These are phyloP conservation scores for Pontederia paniculata DNA, from an alignment of 176 grass and related monocot genomes.

Conservation along the genomic window DNA sequence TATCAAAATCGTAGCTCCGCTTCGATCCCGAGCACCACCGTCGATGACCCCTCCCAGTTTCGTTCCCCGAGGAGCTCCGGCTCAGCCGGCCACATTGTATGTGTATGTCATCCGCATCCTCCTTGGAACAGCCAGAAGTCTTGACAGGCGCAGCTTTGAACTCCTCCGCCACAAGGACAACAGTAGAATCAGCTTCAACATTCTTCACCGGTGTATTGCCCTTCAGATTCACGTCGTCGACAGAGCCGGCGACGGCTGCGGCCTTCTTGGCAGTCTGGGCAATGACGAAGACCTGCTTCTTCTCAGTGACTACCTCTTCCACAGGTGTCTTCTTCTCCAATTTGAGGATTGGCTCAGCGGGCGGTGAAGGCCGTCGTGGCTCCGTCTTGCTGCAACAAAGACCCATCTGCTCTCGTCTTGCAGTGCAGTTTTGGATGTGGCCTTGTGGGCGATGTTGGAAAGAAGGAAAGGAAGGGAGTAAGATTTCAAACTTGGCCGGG, in stretches of 20 bases:
- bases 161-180: constrained; percentile 12
- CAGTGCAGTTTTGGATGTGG: no score
- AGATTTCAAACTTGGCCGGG: no score
- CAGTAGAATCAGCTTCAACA: not conserved
- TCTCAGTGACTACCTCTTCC: constrained; percentile 22
- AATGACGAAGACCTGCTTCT: constrained; percentile 63
- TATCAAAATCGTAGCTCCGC: constrained; percentile 85
- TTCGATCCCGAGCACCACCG: constrained; percentile 63
- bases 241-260: not conserved
- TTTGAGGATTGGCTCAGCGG: constrained; percentile 4
- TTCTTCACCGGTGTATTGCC: constrained; percentile 22
- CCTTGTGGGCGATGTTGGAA: no score
- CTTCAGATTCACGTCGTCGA: constrained; percentile 22
- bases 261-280: constrained; percentile 27
- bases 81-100: constrained; percentile 96
- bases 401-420: constrained; percentile 31
- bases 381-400: constrained; percentile 80
- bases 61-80: constrained; percentile 68
- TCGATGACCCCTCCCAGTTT: constrained; percentile 27
- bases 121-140: constrained; percentile 79
- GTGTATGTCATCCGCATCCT: constrained; percentile 83
- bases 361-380: constrained; percentile 7
- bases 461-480: no score
- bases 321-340: not conserved
- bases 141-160: constrained; percentile 28